Evolutionary conservation across 345 rosid species (phyloP).

Genomic region (Eucalyptus dawsonii): DNA sequence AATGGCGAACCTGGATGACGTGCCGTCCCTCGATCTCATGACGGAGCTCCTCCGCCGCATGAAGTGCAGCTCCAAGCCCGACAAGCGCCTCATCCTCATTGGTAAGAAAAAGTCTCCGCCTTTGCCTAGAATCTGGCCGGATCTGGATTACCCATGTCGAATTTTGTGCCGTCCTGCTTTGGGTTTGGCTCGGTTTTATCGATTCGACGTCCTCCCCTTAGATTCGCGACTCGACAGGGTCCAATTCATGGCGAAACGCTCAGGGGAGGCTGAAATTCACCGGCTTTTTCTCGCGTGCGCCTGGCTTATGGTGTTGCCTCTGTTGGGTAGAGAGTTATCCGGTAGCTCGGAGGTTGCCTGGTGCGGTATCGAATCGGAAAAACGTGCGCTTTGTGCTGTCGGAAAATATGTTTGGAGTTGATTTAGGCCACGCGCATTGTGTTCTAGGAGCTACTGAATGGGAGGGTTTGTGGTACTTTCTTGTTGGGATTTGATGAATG

Average conservation of each 20-base stretch:
- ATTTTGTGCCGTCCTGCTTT: neutral
- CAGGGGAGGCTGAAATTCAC: neutral
- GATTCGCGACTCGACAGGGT: neutral
- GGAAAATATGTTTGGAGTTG: neutral
- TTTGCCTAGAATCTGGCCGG: neutral
- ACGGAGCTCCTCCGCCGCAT: conserved; percentile 93
- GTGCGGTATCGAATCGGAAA: neutral
- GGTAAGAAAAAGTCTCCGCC: conserved; percentile 19
- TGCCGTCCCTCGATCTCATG: conserved; percentile 76
- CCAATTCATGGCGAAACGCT: neutral
- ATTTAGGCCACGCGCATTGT: neutral
- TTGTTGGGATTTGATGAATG: neutral
- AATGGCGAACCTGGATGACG: conserved; percentile 54
- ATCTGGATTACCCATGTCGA: neutral
- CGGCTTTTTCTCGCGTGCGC: neutral
- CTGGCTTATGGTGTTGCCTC: neutral
- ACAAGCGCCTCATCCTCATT: conserved; percentile 85
- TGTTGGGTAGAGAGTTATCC: neutral
- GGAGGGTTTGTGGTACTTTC: neutral
- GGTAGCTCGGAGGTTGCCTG: neutral
- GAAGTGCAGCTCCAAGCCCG: conserved; percentile 82
- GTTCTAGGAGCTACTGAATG: neutral
- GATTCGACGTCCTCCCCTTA: neutral
- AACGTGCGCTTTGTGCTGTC: neutral
- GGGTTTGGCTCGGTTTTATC: neutral